These are phyloP conservation scores for Thraustochytrium striatum DNA, from an alignment of 352 stramenopile species.

Conservation along the genomic window DNA sequence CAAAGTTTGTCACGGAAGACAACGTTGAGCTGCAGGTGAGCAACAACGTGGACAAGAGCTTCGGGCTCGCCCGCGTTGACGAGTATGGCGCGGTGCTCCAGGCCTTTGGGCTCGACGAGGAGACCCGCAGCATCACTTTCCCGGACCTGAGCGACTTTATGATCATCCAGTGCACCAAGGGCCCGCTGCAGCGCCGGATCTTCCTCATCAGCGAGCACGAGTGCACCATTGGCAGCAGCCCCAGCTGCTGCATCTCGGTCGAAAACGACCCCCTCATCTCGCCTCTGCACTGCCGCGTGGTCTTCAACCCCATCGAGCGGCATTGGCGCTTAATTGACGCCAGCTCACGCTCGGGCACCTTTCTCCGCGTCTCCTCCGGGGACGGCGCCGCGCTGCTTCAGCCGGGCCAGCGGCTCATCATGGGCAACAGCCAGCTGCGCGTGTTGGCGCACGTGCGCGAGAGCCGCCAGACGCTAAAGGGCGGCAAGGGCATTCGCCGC, in stretches of 20 bases:
- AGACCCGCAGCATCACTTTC: slow-evolving; percentile 27
- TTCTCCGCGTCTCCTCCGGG: not conserved
- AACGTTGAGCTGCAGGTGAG: slow-evolving; percentile 17
- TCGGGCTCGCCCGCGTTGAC: slow-evolving; percentile 34
- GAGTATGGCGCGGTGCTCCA: slow-evolving; percentile 28
- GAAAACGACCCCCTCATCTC: slow-evolving; percentile 38
- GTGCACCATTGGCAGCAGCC: slow-evolving; percentile 40
- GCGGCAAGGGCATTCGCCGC: not conserved
- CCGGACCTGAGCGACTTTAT: slow-evolving; percentile 28
- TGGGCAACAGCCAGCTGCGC: slow-evolving; percentile 26
- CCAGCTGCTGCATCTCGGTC: slow-evolving; percentile 16
- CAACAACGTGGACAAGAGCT: slow-evolving; percentile 47
- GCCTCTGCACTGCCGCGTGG: slow-evolving; percentile 24
- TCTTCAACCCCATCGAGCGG: slow-evolving; percentile 16
- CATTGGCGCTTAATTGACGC: slow-evolving; percentile 37
- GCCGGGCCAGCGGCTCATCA: slow-evolving; percentile 32
- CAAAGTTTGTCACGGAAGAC: not conserved
- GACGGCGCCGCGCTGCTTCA: slow-evolving; percentile 25
- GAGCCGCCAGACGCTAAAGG: not conserved
- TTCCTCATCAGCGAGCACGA: slow-evolving; percentile 32
- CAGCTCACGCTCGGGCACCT: slow-evolving; percentile 22
- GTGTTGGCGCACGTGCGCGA: not conserved
- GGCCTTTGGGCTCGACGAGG: slow-evolving; percentile 34
- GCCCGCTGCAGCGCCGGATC: slow-evolving; percentile 29
- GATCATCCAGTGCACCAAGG: slow-evolving; percentile 44